A percentile compares a stretch with the other conserved stretches of the same genome.
These are phyloP conservation scores for Gonapodya prolifera DNA, from an alignment of 192 early-diverging fungal species.

Conservation along the genomic window DNA sequence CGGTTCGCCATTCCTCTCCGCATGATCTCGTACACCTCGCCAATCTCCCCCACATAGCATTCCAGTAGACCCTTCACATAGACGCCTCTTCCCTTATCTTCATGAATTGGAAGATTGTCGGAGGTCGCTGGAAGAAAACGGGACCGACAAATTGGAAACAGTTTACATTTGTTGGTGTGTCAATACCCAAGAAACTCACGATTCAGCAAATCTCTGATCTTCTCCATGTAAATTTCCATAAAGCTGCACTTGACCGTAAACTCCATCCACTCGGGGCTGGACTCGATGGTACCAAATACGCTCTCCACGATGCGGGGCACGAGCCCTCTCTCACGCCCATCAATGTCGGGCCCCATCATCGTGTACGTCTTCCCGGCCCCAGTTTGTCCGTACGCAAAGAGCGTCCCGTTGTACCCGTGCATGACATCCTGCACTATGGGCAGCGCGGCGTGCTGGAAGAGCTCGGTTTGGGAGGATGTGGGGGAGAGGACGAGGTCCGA, in stretches of 20 bases:
- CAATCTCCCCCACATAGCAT: conserved; percentile 88
- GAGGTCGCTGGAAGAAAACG: conserved; percentile 39
- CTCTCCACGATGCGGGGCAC: conserved; percentile 94
- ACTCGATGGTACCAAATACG: conserved; percentile 85
- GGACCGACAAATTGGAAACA: background rate
- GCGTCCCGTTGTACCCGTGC: conserved; percentile 9
- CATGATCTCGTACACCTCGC: conserved; percentile 98
- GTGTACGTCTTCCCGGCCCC: conserved; percentile 7
- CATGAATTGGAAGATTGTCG: conserved; percentile 91
- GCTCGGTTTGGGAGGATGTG: background rate
- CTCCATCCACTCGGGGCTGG: conserved; percentile 82
- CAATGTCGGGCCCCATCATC: conserved; percentile 74
- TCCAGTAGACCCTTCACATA: conserved; percentile 97
- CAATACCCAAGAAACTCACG: conserved; percentile 33
- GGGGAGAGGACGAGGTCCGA: conserved; percentile 5
- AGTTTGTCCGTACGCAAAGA: conserved; percentile 12
- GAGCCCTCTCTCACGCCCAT: conserved; percentile 83
- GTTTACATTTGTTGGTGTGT: background rate
- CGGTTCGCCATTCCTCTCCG: conserved; percentile 76
- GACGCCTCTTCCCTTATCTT: conserved; percentile 91
- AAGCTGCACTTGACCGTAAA: conserved; percentile 98
- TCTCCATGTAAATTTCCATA: conserved; percentile 99
- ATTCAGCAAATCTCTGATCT: conserved; percentile 90
- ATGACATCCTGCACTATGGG: conserved; percentile 8
- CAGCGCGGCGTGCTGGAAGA: conserved; percentile 1